These are phyloP conservation scores for Ogataea methanolica DNA, from an alignment of 805 yeast species.

Conservation along the genomic window DNA sequence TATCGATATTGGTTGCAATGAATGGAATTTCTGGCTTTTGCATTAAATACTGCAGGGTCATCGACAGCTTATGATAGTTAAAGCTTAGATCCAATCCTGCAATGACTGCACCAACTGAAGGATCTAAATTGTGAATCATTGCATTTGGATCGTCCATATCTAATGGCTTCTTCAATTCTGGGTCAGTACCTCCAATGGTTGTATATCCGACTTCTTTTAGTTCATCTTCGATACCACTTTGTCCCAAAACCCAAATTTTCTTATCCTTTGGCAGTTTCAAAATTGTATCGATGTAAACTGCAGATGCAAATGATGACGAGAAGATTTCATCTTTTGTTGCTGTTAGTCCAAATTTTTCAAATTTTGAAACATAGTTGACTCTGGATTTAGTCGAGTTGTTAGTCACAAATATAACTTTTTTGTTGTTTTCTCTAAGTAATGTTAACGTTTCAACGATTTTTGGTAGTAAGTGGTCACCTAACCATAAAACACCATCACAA, in stretches of 20 bases:
- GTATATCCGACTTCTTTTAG: constrained; percentile 67
- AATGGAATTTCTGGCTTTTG: constrained; percentile 58
- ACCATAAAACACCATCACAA: constrained; percentile 97
- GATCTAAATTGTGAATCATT: constrained; percentile 57
- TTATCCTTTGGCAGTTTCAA: constrained; percentile 65
- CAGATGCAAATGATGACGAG: constrained; percentile 89
- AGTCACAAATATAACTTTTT: constrained; percentile 83
- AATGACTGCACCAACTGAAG: constrained; percentile 78
- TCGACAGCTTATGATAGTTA: constrained; percentile 78
- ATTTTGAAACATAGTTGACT: constrained; percentile 68
- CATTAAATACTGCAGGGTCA: constrained; percentile 74
- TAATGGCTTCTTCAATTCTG: constrained; percentile 48
- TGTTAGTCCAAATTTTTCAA: constrained; percentile 52
- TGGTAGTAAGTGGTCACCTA: constrained; percentile 79
- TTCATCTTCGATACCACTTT: constrained; percentile 79
- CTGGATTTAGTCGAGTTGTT: constrained; percentile 94
- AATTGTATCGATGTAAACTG: constrained; percentile 77
- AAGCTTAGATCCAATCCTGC: constrained; percentile 78
- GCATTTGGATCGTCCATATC: constrained; percentile 54
- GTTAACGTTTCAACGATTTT: constrained; percentile 70
- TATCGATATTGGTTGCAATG: constrained; percentile 91
- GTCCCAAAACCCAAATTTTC: constrained; percentile 90
- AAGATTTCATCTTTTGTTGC: constrained; percentile 65
- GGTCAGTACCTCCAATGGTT: constrained; percentile 82
- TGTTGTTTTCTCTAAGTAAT: constrained; percentile 48